Evolutionary conservation across 2,329 filamentous ascomycete genomes (phyloP).

Genomic region (Hymenoscyphus linearis): DNA sequence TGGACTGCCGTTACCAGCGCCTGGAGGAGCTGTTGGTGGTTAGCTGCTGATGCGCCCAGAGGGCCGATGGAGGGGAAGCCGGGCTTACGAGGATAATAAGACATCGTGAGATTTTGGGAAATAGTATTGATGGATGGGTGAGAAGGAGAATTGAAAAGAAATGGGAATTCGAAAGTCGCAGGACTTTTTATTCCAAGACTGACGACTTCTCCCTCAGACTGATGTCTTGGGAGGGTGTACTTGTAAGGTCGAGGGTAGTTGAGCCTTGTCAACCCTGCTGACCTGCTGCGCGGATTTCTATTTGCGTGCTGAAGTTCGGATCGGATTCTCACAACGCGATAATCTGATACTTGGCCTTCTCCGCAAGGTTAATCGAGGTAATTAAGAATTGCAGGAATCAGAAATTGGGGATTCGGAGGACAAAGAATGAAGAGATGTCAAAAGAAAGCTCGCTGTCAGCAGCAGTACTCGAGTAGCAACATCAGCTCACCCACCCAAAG

Average conservation of each 20-base stretch:
- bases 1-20: conserved; percentile 24
- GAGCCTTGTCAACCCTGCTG: conserved; percentile 12
- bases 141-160: neutral
- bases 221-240: neutral
- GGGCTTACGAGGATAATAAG: conserved; percentile 32
- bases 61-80: neutral
- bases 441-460: conserved; percentile 3
- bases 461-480: neutral
- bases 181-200: neutral
- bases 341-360: neutral
- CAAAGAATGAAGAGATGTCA: neutral
- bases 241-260: neutral
- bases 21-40: conserved; percentile 28
- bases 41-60: conserved; percentile 12
- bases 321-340: neutral
- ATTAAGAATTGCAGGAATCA: neutral
- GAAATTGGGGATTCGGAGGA: neutral
- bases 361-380: neutral
- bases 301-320: neutral
- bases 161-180: neutral
- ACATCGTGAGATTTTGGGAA: conserved; percentile 16
- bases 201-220: neutral
- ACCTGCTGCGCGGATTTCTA: neutral
- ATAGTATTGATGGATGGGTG: neutral
- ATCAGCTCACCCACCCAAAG: conserved; percentile 2